Evolutionary conservation across 1,139 yeast genomes (phyloP).

Genomic region (Meyerozyma guilliermondii): DNA sequence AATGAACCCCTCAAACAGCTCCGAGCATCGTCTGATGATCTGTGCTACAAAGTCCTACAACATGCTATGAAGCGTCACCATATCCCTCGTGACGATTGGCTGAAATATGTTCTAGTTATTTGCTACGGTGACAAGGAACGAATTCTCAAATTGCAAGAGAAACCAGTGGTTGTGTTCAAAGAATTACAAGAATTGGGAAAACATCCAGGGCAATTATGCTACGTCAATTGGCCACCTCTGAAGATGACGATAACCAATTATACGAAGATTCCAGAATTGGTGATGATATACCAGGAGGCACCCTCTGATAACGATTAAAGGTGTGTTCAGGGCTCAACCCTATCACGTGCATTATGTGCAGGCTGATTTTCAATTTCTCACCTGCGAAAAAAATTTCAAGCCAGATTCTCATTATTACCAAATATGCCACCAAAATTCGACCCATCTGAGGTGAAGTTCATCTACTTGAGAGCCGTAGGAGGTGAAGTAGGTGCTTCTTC

Average conservation of each 20-base stretch:
- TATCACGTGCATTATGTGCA: neutral
- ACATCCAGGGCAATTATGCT: constrained; percentile 93
- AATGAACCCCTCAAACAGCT: constrained; percentile 79
- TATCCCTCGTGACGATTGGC: constrained; percentile 77
- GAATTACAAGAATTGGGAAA: constrained; percentile 83
- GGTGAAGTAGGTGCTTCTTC: constrained; percentile 99
- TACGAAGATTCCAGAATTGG: constrained; percentile 43
- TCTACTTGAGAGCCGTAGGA: constrained; percentile 99
- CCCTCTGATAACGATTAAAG: constrained; percentile 25
- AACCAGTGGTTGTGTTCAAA: constrained; percentile 84
- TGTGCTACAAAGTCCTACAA: constrained; percentile 83
- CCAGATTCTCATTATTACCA: constrained; percentile 8
- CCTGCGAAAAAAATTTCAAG: constrained; percentile 3
- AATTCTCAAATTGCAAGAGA: constrained; percentile 76
- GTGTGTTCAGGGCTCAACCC: neutral
- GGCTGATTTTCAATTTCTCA: neutral
- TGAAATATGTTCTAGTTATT: constrained; percentile 81
- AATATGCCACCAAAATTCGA: constrained; percentile 96
- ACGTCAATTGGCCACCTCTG: constrained; percentile 59
- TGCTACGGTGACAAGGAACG: constrained; percentile 92
- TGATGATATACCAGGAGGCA: constrained; percentile 53
- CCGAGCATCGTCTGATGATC: constrained; percentile 86
- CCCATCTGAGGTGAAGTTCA: constrained; percentile 97
- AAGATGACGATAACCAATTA: constrained; percentile 29
- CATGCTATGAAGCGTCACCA: constrained; percentile 87